Conservation (phyloP, 148 eudicot species). For the Rhododendron molle region DNA sequence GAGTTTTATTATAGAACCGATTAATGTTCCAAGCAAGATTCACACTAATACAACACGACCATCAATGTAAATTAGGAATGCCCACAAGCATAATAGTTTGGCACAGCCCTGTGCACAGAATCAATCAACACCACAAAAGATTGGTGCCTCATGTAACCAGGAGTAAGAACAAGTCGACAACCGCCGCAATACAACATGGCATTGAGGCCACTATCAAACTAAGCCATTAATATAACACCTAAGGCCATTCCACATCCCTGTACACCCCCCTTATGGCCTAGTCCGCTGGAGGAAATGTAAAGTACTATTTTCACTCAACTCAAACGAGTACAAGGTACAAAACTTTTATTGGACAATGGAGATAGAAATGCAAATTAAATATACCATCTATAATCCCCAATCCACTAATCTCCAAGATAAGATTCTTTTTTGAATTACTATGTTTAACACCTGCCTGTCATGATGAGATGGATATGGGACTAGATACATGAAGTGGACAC, state of each 20-base stretch:
- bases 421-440: not conserved
- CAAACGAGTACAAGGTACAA: not conserved
- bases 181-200: not conserved
- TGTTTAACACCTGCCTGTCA: not conserved
- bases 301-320: not conserved
- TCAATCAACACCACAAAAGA: too few species aligned
- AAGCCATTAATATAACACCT: too few species aligned
- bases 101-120: too few species aligned
- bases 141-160: too few species aligned
- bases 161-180: not conserved
- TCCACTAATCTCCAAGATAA: not conserved
- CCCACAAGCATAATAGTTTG: too few species aligned
- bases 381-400: not conserved
- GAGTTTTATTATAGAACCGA: too few species aligned
- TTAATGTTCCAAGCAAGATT: too few species aligned
- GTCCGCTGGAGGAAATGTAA: not conserved
- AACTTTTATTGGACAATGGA: not conserved
- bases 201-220: too few species aligned
- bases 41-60: too few species aligned
- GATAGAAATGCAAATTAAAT: too few species aligned
- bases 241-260: not conserved
- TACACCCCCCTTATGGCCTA: not conserved
- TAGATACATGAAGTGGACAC: not conserved
- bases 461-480: not conserved
- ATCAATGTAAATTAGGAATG: too few species aligned